Base-by-base conservation (phyloP, 805 yeast species). In the Jamesozyma spencerorum region DNA sequence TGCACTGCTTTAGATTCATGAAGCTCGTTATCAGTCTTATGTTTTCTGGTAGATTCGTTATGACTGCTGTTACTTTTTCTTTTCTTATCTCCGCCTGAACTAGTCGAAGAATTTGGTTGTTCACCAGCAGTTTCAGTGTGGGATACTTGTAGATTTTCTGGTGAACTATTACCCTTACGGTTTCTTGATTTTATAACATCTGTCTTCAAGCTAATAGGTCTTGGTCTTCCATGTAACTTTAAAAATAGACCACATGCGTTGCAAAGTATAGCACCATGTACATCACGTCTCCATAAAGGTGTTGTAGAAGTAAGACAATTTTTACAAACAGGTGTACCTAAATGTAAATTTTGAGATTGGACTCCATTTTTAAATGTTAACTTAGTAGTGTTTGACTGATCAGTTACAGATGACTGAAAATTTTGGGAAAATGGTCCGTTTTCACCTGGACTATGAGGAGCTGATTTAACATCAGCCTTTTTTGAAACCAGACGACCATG, bases 261-360 rank as follows among this genome's bases (percentile, higher is more conserved):
- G 62, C 97, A 88, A 36, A 88, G 70, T 27, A 88, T 94, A 52
- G 80, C 81, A 13, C 94, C 94, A 10, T 84, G 76, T 54, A 87
- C 96, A 63, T 88, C 96, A 47, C 97, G 71, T 62, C 97, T 74
- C 97, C 97, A 88, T 22, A 88, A 67, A 1, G 97, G 97, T 2
- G 97, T 88, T 1, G 92, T 88, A 43, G 86, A 83, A 2, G 97
- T 88, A 54, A 81, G 75, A 65, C 97, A 88, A 62, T 88, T 88
- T 51, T 82, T 85, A 60, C 97, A 88, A 18, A 81, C 72, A 4
- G 94, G 85, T 2, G 31, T n/a, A 5, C 37, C 14, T 13, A 28
- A n/a, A 11, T 26, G 27, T 1, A 30, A 7, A 5, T 18, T 28
- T 2, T 15, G 17, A 11, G 37, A 19, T 4, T 33, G 15, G 5